phyloP scores from a whole-genome alignment of 2,329 filamentous ascomycete species.

The Colletotrichum sp. region DNA sequence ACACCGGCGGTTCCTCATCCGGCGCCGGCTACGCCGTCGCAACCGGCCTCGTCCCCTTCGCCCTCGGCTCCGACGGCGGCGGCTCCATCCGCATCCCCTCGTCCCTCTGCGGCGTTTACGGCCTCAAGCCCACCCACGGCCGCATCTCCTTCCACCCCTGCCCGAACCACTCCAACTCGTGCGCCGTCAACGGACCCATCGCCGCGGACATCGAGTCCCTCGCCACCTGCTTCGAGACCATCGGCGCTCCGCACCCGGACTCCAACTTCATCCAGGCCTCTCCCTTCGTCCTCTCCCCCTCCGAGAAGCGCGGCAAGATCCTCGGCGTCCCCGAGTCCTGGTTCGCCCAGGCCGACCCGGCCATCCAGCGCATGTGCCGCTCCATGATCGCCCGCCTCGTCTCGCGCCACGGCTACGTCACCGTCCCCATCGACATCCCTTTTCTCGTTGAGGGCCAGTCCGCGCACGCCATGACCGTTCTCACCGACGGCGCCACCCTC shows the following conservation, averaged over 20 bases:
- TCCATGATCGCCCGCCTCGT: constrained; percentile 58
- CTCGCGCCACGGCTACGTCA: constrained; percentile 53
- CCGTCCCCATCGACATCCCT: constrained; percentile 63
- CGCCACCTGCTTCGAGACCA: constrained; percentile 66
- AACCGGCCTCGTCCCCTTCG: constrained; percentile 72
- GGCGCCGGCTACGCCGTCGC: constrained; percentile 75
- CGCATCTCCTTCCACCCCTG: constrained; percentile 69
- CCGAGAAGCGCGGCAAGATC: constrained; percentile 42
- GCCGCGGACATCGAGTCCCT: constrained; percentile 71
- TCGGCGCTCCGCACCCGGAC: constrained; percentile 67
- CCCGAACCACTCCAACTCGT: constrained; percentile 62
- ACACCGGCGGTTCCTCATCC: constrained; percentile 78
- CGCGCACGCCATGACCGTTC: constrained; percentile 76
- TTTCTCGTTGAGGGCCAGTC: constrained; percentile 68
- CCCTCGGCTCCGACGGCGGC: constrained; percentile 75
- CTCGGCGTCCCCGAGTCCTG: constrained; percentile 71
- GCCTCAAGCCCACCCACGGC: constrained; percentile 74
- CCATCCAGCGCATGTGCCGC: constrained; percentile 46
- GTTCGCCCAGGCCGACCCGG: constrained; percentile 55
- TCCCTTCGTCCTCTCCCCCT: constrained; percentile 28
- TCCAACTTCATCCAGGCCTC: constrained; percentile 55
- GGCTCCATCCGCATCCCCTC: constrained; percentile 77
- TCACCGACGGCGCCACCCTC: constrained; percentile 62
- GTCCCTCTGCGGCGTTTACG: constrained; percentile 75
- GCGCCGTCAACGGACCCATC: constrained; percentile 71